Base-by-base conservation (phyloP, 2,329 filamentous ascomycete genomes). In the Hymenoscyphus albidus region DNA sequence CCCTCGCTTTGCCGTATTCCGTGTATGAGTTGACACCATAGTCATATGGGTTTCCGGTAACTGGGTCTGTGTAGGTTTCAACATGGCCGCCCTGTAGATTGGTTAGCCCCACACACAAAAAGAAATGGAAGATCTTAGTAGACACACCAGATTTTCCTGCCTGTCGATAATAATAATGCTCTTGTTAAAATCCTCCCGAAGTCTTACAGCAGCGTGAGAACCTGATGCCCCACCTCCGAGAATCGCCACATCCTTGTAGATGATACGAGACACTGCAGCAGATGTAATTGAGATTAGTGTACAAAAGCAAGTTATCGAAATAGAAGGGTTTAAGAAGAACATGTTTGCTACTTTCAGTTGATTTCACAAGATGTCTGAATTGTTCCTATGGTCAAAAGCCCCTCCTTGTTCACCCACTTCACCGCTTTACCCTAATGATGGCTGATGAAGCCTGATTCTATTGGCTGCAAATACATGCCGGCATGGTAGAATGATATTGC, bases 61-160 rank as follows among this genome's bases (percentile, higher is more conserved):
- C 61, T 38, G 76, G 72, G 22, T 78, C 78, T 2, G 71, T 74
- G 68, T 80, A 83, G 12, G 80, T 83, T 32, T 80, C 74, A 6
- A 80, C 78, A 67, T 84, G 81, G 3, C 82, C 82, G 22, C 82
- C 82, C 67, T 82, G 67, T 10, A 60, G 62, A n/a, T 59, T 13
- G 31, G 44, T 48, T 9, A 38, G 10, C 13, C 16, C 12, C 1
- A 16, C 5, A 31, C 39, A 31, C 38, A 22, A 16, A 18, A 4
- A 13, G 60, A 54, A 35, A n/a, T 22, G 32, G 3, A 54, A 14
- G 40, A 44, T 44, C 1, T 13, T 44, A 3, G 12, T 5, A 48
- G 42, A 18, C 9, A 18, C 22, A 63, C 63, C 39, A 65, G 35
- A n/a, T 35, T 39, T 51, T 22, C 57, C 44, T 78, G 68, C 59